phyloP scores from a whole-genome alignment of 148 eudicot genomes.

The Tetragonia tetragonoides region DNA sequence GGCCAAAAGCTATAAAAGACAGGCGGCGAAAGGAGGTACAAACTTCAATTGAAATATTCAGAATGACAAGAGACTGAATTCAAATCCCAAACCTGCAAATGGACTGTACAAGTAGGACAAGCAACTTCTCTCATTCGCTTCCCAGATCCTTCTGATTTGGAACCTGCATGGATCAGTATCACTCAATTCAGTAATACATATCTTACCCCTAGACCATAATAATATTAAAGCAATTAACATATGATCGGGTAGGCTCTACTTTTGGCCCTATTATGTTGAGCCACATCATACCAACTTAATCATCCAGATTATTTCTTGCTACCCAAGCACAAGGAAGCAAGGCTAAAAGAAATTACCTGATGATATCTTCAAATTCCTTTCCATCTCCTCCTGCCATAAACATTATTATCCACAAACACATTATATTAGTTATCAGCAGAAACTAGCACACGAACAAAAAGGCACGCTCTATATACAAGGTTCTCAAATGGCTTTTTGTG shows the following conservation, averaged over 20 bases:
- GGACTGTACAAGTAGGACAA: slow-evolving; percentile 97
- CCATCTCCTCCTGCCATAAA: slow-evolving; percentile 81
- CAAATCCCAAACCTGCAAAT: slow-evolving; percentile 70
- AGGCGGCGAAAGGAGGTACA: too few species aligned
- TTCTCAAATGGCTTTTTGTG: too few species aligned
- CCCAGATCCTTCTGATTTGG: slow-evolving; percentile 55
- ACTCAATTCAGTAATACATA: slow-evolving; percentile 5
- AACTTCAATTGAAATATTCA: too few species aligned
- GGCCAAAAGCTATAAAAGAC: neutral
- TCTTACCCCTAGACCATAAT: neutral
- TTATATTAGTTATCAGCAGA: neutral
- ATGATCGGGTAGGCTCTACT: neutral
- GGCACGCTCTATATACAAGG: neutral
- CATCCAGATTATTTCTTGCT: neutral
- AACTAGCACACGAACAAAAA: neutral
- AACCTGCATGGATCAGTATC: slow-evolving; percentile 34
- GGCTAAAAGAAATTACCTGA: slow-evolving; percentile 48
- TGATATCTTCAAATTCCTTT: slow-evolving; percentile 65
- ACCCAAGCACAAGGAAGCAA: slow-evolving; percentile 4
- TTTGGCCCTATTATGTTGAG: neutral
- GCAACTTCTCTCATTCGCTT: slow-evolving; percentile 93
- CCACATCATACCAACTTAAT: neutral
- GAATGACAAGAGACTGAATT: neutral
- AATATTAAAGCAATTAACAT: neutral
- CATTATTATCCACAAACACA: neutral